Base-by-base conservation (phyloP, 352 stramenopile species). In the Globisporangium takayamanum region DNA sequence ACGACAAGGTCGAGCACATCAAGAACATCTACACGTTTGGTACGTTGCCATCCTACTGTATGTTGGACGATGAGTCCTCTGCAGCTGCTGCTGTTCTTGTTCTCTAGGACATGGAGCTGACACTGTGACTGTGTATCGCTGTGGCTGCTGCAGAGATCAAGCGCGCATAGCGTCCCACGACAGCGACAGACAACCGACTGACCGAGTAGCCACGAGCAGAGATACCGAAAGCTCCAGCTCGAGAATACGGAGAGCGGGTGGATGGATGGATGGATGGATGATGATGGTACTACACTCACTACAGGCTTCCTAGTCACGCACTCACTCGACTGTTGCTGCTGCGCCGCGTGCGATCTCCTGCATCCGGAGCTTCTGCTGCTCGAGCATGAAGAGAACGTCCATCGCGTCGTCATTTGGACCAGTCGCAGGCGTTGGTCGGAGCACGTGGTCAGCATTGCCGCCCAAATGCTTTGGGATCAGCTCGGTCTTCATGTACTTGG, bases 21-120 rank as follows among this genome's bases (percentile, higher is more conserved):
- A 87, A 89, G 60, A 70, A 78, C 41, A 78, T 86, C 49, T 91
- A 91, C 66, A 89, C 71, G 15, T 89, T 91, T 49, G 81, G 81
- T 91, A 72, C 30, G 80, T 79, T 3, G n/a, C n/a, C 3, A 25
- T 30, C 7, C 22, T 18, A 8, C 16, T 26, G 20, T 30, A 3
- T 4, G 12, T 16, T 26, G 30, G 7, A 1, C 45, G 22, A 39
- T 60, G 45, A 5, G 5, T 55, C 50, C 50, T 15, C 48, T 5
- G 2, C 7, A 15, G 14, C 49, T 25, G 33, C n/a, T 53, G 39
- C 28, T 33, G 28, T 5, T 5, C 28, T 6, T 33, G 28, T 0
- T 33, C 28, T 33, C 28, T 3, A 39, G 7, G 33, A 12, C 33
- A 7, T 39, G 33, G 33, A 12, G 10, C 33, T 47, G 2, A 20